These are phyloP conservation scores for Cladosporium sp. DNA, from an alignment of 2,329 filamentous ascomycete genomes.

Conservation along the genomic window DNA sequence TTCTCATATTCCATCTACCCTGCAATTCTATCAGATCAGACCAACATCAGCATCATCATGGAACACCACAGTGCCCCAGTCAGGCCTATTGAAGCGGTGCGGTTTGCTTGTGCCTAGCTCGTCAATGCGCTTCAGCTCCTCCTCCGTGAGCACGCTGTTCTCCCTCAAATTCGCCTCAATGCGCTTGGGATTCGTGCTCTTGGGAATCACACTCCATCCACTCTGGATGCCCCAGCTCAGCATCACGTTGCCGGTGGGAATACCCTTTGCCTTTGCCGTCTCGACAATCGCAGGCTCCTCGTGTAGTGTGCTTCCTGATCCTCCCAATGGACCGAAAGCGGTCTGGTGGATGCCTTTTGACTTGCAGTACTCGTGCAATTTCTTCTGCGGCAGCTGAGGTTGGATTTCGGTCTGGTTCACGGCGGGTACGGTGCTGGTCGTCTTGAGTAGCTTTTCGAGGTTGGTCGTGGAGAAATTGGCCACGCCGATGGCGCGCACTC, in stretches of 20 bases:
- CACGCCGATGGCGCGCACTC: slow-evolving; percentile 19
- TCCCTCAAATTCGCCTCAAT: slow-evolving; percentile 16
- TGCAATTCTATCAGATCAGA: not conserved
- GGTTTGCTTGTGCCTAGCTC: slow-evolving; percentile 33
- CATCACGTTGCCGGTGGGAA: slow-evolving; percentile 12
- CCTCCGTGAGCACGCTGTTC: slow-evolving; percentile 20
- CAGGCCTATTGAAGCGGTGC: slow-evolving; percentile 42
- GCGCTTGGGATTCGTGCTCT: slow-evolving; percentile 14
- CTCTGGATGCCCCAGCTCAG: slow-evolving; percentile 13
- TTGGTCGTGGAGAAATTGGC: slow-evolving; percentile 17
- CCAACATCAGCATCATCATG: slow-evolving; percentile 32
- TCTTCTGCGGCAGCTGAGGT: slow-evolving; percentile 14
- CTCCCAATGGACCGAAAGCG: slow-evolving; percentile 15
- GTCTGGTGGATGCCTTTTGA: slow-evolving; percentile 17
- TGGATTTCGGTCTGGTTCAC: slow-evolving; percentile 19
- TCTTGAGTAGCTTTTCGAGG: slow-evolving; percentile 16
- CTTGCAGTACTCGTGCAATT: slow-evolving; percentile 13
- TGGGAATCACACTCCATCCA: slow-evolving; percentile 11
- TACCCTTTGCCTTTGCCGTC: slow-evolving; percentile 14
- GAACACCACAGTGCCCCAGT: slow-evolving; percentile 43
- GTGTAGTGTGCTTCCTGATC: slow-evolving; percentile 15
- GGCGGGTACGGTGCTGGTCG: slow-evolving; percentile 15
- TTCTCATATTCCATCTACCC: no score
- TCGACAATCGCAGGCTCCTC: slow-evolving; percentile 13
- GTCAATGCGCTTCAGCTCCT: slow-evolving; percentile 20